phyloP scores from a whole-genome alignment of 257 asterid species.

The Solanum rostratum region DNA sequence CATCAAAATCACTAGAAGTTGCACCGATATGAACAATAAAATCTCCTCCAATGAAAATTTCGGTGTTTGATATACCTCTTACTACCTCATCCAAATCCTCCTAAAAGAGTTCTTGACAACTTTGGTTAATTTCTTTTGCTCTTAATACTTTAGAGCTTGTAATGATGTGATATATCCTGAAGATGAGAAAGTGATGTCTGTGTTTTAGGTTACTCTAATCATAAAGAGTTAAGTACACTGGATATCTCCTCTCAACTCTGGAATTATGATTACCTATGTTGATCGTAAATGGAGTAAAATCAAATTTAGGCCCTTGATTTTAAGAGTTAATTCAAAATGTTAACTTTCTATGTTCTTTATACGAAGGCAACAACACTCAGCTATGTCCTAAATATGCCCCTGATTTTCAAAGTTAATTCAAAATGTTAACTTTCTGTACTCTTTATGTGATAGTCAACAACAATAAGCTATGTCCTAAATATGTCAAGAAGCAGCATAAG shows the following conservation, averaged over 20 bases:
- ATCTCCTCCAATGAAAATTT: too few species aligned
- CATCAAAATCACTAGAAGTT: too few species aligned
- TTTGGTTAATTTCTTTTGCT: not conserved
- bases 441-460: not conserved
- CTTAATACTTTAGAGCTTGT: not conserved
- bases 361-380: not conserved
- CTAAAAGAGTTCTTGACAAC: not conserved
- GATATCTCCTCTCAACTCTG: not conserved
- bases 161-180: not conserved
- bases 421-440: not conserved
- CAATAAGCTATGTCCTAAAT: not conserved
- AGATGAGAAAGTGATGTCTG: not conserved
- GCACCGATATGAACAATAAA: too few species aligned
- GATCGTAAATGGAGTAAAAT: not conserved
- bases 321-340: not conserved
- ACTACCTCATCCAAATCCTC: too few species aligned
- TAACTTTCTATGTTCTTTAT: not conserved
- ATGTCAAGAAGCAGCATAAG: not conserved
- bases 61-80: too few species aligned
- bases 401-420: not conserved
- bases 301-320: not conserved
- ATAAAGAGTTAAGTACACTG: not conserved
- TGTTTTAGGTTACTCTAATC: not conserved
- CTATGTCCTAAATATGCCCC: not conserved
- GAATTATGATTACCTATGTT: not conserved